A percentile compares a stretch with the other conserved stretches of the same genome.
phyloP scores from a whole-genome alignment of 345 rosid species.

The Populus deltoides region DNA sequence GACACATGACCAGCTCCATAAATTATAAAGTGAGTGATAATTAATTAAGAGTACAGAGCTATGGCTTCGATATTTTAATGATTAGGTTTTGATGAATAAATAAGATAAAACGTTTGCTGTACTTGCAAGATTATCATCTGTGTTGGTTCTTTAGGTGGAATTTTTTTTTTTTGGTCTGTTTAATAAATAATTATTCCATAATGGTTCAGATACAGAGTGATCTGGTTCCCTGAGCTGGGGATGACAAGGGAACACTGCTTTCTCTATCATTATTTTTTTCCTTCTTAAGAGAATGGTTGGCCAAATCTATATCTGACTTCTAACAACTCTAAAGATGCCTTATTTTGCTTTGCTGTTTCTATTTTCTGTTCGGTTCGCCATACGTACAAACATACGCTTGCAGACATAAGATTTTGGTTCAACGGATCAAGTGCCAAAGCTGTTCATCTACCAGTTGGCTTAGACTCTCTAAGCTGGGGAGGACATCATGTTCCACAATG shows the following conservation, averaged over 20 bases:
- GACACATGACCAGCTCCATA: not conserved
- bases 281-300: slow-evolving; percentile 25
- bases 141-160: not conserved
- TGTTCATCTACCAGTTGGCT: too few species aligned
- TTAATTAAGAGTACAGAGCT: not conserved
- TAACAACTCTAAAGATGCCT: slow-evolving; percentile 36
- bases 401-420: not conserved
- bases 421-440: not conserved
- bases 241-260: slow-evolving; percentile 22
- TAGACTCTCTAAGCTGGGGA: too few species aligned
- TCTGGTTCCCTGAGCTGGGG: slow-evolving; percentile 11
- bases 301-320: slow-evolving; percentile 39
- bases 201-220: slow-evolving; percentile 7
- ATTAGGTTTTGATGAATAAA: not conserved
- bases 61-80: not conserved
- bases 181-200: not conserved
- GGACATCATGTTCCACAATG: too few species aligned
- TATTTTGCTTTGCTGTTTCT: not conserved
- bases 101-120: not conserved
- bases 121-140: not conserved
- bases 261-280: not conserved
- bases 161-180: not conserved
- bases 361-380: not conserved
- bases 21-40: not conserved
- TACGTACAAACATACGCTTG: not conserved